Base-by-base conservation (phyloP, 129 eudicot species). In the Saposhnikovia divaricata region DNA sequence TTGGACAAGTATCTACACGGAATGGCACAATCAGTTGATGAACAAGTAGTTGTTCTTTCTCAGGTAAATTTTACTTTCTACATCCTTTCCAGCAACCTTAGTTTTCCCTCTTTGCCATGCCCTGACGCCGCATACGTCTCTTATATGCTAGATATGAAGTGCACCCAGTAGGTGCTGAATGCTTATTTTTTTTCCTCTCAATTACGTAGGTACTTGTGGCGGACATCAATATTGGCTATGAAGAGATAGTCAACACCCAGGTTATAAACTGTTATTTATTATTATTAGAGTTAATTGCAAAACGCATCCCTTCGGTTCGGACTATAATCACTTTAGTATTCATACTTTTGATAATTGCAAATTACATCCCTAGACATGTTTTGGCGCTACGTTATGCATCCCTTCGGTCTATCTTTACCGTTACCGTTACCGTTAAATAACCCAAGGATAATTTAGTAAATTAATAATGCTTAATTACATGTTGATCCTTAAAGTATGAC, bases 221-320 rank as follows among this genome's bases (percentile, higher is more conserved):
- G 21, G 89, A 89, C 40, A 83, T 89, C 72, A 89, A 89, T 79
- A 86, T 89, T 65, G 90, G 92, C 9, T 89, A 87, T 74, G 92
- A 89, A 79, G 90, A 86, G 63, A 80, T 89, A 78, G 92, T 86
- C 79, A 89, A 89, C 80, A 89, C 90, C 79, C 92, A 89, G 90
- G 92, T 87, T 77, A 7, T 18, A 80, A 48, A 59, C 37, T 19
- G 3, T 23, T 12, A 23, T 16, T 40, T 28, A 39, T 57, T 61
- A 40, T 43, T 37, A 18, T 5, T 6, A 27, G 37, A 34, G 37
- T 34, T 34, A 34, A 34, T 34, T 34, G 37, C 37, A 34, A 34
- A 34, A 34, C 2, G 37, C 37, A 34, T 34, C 37, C 2, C 37
- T 34, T 34, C 1, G 37, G 37, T 1, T 34, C 2, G 37, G 37